phyloP scores from a whole-genome alignment of 164 flowering plant species.

The Akebia trifoliata region DNA sequence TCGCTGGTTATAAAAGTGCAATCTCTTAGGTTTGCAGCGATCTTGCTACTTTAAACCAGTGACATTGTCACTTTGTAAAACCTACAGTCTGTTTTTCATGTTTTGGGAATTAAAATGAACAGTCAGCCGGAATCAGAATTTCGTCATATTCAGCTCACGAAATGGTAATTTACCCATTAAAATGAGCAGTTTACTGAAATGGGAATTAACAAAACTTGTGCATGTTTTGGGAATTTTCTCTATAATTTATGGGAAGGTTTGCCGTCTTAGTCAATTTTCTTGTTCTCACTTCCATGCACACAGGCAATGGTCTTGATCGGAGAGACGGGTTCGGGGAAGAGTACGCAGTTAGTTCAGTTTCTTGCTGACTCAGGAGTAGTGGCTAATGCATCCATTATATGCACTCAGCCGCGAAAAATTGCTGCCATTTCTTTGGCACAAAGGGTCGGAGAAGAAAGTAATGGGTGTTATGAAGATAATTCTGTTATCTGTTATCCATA shows the following conservation, averaged over 20 bases:
- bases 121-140: no score
- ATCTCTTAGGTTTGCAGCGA: no score
- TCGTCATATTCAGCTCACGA: no score
- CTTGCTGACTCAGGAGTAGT: constrained; percentile 75
- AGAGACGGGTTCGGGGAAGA: constrained; percentile 98
- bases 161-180: no score
- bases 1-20: no score
- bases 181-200: no score
- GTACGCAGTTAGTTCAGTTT: constrained; percentile 91
- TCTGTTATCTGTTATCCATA: constrained; percentile 44
- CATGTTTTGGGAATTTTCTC: no score
- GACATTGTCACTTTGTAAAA: no score
- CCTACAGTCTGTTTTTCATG: no score
- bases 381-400: constrained; percentile 48
- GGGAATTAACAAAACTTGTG: no score
- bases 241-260: constrained; percentile 3
- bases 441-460: constrained; percentile 74
- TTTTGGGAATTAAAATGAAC: no score
- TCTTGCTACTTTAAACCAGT: no score
- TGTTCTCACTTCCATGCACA: neutral
- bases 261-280: neutral
- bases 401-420: constrained; percentile 96
- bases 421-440: constrained; percentile 81
- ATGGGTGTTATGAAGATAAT: constrained; percentile 59
- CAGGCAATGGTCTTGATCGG: constrained; percentile 86